Conservation (phyloP, 306 rosid genomes). For the Vigna trinervia region DNA sequence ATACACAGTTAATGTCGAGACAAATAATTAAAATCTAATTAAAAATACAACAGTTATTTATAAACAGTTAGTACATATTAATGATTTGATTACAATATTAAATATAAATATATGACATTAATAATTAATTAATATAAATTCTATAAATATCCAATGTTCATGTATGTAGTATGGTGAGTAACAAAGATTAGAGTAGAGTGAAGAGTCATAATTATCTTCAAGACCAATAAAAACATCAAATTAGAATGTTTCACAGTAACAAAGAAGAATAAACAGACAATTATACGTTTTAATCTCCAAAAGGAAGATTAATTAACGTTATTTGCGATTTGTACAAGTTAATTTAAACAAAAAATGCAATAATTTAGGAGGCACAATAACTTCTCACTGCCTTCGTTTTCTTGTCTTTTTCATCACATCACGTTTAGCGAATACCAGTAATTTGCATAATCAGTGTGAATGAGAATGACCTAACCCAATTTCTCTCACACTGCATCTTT, state of each 20-base stretch:
- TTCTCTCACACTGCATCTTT: conserved; percentile 9
- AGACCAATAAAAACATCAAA: background rate
- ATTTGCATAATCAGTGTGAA: background rate
- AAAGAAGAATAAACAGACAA: background rate
- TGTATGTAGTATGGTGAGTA: background rate
- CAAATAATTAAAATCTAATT: no score
- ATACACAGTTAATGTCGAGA: no score
- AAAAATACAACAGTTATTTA: no score
- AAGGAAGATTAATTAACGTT: background rate
- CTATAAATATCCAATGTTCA: no score
- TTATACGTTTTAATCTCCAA: background rate
- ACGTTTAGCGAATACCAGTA: background rate
- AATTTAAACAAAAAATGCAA: background rate
- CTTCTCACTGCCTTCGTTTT: conserved; percentile 24
- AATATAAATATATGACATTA: no score
- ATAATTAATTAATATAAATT: no score
- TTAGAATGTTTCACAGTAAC: background rate
- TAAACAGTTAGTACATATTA: no score
- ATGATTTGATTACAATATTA: no score
- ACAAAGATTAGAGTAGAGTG: background rate
- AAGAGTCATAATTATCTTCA: background rate
- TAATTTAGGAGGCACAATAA: background rate
- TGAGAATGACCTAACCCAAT: conserved; percentile 6
- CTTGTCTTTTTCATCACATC: background rate
- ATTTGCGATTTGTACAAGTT: background rate